Conservation (phyloP, 441 rosid genomes). For the Codiaeum variegatum region DNA sequence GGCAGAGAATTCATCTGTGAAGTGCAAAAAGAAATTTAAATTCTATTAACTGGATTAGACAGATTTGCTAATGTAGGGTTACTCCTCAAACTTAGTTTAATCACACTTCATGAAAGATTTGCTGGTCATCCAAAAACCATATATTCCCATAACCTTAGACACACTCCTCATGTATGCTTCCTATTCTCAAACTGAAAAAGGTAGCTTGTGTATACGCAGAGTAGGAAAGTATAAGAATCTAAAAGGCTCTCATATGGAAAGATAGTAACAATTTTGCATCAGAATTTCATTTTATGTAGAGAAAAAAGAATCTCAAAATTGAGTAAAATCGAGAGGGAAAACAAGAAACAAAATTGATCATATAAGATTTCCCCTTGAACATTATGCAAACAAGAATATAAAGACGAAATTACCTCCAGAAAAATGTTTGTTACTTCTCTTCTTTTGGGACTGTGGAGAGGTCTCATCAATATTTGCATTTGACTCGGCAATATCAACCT, state of each 20-base stretch:
- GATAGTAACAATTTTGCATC: background rate
- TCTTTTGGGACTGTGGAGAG: conserved; percentile 40
- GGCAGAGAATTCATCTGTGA: conserved; percentile 60
- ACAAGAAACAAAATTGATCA: background rate
- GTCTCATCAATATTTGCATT: conserved; percentile 38
- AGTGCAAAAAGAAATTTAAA: conserved; percentile 12
- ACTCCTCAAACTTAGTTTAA: background rate
- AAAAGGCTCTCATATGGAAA: background rate
- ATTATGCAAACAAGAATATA: background rate
- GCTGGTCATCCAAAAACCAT: conserved; percentile 3
- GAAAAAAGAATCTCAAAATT: background rate
- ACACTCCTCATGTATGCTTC: background rate
- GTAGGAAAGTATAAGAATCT: background rate
- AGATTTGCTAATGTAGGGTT: background rate
- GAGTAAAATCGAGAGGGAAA: background rate
- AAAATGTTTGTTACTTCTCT: conserved; percentile 47
- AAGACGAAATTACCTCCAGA: conserved; percentile 47
- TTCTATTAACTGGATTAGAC: background rate
- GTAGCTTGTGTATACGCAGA: background rate
- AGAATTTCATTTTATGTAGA: background rate
- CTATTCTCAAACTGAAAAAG: background rate
- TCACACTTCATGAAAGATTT: background rate
- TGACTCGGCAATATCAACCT: conserved; percentile 40
- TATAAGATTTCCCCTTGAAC: background rate
- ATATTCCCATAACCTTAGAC: background rate